Percentiles rank a stretch among this genome's conserved stretches.
Conservation (phyloP, 1,284 basidiomycete genomes). For the Naganishia sp. region DNA sequence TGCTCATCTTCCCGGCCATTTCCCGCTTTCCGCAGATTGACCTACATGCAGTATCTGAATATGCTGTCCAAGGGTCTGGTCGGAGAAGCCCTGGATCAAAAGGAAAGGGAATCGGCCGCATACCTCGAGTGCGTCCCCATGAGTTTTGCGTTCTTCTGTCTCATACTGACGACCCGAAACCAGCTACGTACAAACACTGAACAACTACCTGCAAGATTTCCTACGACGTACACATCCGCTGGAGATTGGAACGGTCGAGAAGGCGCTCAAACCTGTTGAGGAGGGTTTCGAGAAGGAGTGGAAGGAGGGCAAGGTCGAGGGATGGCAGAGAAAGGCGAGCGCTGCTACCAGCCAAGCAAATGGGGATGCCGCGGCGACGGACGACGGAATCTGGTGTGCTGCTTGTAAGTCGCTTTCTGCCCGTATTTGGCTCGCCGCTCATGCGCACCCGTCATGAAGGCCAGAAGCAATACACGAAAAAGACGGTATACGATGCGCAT, state of each 20-base stretch:
- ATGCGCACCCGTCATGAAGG: constrained; percentile 57
- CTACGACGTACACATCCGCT: constrained; percentile 83
- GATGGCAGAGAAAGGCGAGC: constrained; percentile 65
- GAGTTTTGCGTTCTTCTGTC: no score
- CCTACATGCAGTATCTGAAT: constrained; percentile 90
- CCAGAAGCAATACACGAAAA: constrained; percentile 90
- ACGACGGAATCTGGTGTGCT: constrained; percentile 85
- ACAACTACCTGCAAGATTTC: constrained; percentile 83
- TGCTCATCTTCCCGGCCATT: neutral
- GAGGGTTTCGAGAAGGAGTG: constrained; percentile 75
- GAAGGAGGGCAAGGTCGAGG: constrained; percentile 71
- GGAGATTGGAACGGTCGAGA: constrained; percentile 65
- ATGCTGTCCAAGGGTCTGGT: constrained; percentile 60
- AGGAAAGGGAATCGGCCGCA: constrained; percentile 70
- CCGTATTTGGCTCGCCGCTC: neutral
- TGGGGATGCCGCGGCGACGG: constrained; percentile 45
- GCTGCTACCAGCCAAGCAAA: constrained; percentile 9
- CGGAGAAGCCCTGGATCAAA: constrained; percentile 67
- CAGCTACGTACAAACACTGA: constrained; percentile 79
- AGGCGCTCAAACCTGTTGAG: constrained; percentile 66
- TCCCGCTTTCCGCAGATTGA: constrained; percentile 55
- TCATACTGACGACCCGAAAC: constrained; percentile 12
- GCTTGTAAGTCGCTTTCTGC: constrained; percentile 68
- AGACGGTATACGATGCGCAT: constrained; percentile 97
- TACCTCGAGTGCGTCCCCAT: constrained; percentile 67